Evolutionary conservation across 352 stramenopile genomes (phyloP), one percentile per base, ranked within the genome.

Genomic region (Phytophthora fragariae): DNA sequence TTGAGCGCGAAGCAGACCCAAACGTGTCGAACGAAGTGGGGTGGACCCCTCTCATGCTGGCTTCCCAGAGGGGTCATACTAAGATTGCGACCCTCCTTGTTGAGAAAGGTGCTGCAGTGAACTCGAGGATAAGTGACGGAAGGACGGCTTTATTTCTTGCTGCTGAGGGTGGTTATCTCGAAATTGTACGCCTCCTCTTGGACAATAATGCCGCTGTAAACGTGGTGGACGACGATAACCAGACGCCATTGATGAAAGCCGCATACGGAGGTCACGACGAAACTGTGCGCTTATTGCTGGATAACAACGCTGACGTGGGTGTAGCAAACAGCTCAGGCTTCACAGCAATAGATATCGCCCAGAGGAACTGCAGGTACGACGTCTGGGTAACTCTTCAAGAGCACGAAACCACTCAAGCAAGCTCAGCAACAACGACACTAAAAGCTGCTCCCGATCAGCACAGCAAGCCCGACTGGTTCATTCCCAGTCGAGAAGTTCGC

Each of bases 211-310:
- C 66, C 17, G 41, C 31, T 54, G 50, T 61, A 5, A 55, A 73
- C 29, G 24, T 17, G 27, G 5, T 11, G 19, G 50, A 68, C 17
- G 56, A 27, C 15, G 41, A 68, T 0, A 47, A 57, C 12, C 12
- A 57, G 9, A 72, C 57, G 0, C 50, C 65, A 21, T 46, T 72
- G 14, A 67, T 67, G 57, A 62, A 61, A 53, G 65, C 57, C 2
- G 39, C 50, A 27, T 50, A 72, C 27, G 35, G 65, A 33, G 65
- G 49, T 5, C 31, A 67, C 53, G 65, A 72, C 15, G 65, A 72
- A n/a, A 72, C 67, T 5, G 47, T 72, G 17, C 37, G 39, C 3
- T 19, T 67, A 2, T n/a, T 72, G 10, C 49, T 72, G 2, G 65
- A 72, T 14, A 66, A 46, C 21, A 27, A 37, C 9, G 65, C 29